Evolutionary conservation across 108 stramenopile species (phyloP), one percentile per base, ranked within the genome.

Genomic region (Aurantiochytrium sp.): DNA sequence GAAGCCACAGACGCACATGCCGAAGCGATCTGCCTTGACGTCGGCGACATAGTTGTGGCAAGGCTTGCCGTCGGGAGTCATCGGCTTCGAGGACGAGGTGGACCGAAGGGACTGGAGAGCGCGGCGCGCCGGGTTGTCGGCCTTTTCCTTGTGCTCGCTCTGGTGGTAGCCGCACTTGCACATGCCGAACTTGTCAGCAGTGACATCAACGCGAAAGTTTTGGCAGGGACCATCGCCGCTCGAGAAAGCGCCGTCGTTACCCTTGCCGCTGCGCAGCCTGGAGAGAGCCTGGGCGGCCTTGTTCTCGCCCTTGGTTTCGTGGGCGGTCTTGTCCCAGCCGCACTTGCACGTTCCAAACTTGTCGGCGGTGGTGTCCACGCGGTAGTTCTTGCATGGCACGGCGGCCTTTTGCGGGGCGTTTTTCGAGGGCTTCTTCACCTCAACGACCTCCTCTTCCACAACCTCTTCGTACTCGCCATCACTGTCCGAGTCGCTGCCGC

Each of bases 321-420:
- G 76, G 49, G 12, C 76, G 25, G 51, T 23, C 51, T 83, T 83
- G 49, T 43, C 19, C 76, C 76, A 83, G 45, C 76, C 76, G 51
- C 76, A 83, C 49, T 83, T 83, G 76, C 76, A 83, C 25, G 76
- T 83, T 14, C 76, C 76, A 53, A 83, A 83, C 45, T 47, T 83
- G 76, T 21, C 49, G 18, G 76, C 76, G 25, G 45, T 53, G 76
- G 51, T 83, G 23, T 83, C 76, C 6, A 83, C 76, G 51, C 76
- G 76, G 51, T 83, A 83, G 25, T 83, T 47, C 49, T 28, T 0
- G 76, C 76, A 83, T 3, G 76, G 4, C 49, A 12, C 23, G n/a
- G 51, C 49, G 43, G 12, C 76, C 49, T 53, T 47, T 6, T 43
- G 1, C 1, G 19, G 6, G 44, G 16, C 51, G 14, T 0, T 35